Base-by-base conservation (phyloP, 345 rosid genomes). In the Draba incana region DNA sequence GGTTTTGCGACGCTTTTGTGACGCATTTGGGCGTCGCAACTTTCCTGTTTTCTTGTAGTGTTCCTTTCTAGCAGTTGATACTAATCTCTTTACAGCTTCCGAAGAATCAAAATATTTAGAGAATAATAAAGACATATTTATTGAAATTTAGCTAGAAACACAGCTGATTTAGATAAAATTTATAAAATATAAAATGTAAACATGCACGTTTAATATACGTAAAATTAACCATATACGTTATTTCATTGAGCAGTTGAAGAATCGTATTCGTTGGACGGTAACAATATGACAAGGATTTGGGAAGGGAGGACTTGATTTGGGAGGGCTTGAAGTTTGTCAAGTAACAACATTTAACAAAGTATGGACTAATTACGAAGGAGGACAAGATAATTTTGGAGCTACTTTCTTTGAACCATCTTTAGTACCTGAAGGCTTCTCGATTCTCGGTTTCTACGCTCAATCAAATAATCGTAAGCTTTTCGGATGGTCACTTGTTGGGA, bases 391-490 rank as follows among this genome's bases (percentile, higher is more conserved):
- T 63, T 76, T 71, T 1, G 96, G 96, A 3, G 87, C 88, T 11
- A 79, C 89, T 35, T 85, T 89, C 75, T 89, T 79, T 62, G 96
- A 89, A 38, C 93, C 93, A 3, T 72, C 85, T 12, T 53, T 78
- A 14, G 35, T 71, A 10, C 51, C 83, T 4, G 85, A 85, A 11
- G 86, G 84, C n/a, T 89, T 80, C 79, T 74, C 60, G 2, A 72
- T 81, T 82, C 72, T 89, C 2, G 96, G 96, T 4, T 74, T 62
- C 84, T 87, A 84, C 49, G 80, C 72, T 38, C 96, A 89, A 45
- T 84, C 96, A 2, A 89, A 89, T 82, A 83, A 81, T 42, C 77
- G 54, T 4, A 63, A 41, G 28, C 85, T 85, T 49, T 78, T 59
- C 16, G 91, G 88, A 7, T 84, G 86, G 90, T 80, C 81, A 63